phyloP scores from a whole-genome alignment of 495 filamentous ascomycete species.

The Neurospora tetrasperma region DNA sequence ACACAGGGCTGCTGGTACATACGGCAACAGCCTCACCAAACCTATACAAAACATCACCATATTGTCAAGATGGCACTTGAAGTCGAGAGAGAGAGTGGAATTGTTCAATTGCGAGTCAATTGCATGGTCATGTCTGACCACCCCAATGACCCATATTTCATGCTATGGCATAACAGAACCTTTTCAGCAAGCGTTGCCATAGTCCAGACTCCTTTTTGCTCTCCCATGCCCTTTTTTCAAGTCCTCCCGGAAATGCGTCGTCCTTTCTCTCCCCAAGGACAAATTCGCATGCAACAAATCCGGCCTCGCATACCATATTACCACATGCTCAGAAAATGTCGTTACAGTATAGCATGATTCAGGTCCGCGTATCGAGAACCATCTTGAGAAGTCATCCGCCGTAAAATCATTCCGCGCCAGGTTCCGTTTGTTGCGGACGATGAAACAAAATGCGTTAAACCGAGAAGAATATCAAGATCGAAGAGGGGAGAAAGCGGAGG shows the following conservation, averaged over 20 bases:
- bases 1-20: neutral
- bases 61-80: neutral
- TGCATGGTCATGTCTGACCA: neutral
- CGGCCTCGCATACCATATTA: neutral
- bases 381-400: neutral
- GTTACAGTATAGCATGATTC: neutral
- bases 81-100: neutral
- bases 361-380: neutral
- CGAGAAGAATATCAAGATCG: neutral
- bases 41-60: neutral
- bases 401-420: neutral
- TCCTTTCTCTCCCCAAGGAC: neutral
- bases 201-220: neutral
- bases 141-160: neutral
- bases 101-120: neutral
- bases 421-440: neutral
- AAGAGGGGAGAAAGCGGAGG: neutral
- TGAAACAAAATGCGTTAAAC: neutral
- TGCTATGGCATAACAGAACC: neutral
- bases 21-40: neutral
- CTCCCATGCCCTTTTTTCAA: neutral
- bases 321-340: neutral
- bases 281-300: neutral
- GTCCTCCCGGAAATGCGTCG: neutral
- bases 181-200: neutral